phyloP scores from a whole-genome alignment of 1,139 yeast genomes.

The Candida sp. region DNA sequence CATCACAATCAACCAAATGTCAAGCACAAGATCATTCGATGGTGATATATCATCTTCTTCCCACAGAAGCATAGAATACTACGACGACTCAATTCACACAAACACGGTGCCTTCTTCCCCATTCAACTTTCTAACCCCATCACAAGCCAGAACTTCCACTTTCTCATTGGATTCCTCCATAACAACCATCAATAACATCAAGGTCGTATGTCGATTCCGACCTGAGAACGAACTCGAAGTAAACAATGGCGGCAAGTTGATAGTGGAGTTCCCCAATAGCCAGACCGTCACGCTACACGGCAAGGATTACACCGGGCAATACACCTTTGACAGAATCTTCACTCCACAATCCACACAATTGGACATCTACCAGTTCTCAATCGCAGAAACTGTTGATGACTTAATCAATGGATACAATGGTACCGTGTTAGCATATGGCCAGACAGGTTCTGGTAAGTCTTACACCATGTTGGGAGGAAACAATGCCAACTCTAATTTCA shows the following conservation, averaged over 20 bases:
- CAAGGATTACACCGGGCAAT: slow-evolving; percentile 40
- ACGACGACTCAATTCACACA: slow-evolving; percentile 6
- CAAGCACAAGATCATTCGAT: slow-evolving; percentile 4
- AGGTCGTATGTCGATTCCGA: slow-evolving; percentile 69
- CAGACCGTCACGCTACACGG: slow-evolving; percentile 30
- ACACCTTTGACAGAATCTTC: slow-evolving; percentile 74
- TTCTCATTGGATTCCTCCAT: slow-evolving; percentile 1
- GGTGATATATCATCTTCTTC: slow-evolving; percentile 4
- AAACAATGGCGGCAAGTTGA: slow-evolving; percentile 16
- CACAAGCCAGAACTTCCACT: slow-evolving; percentile 7
- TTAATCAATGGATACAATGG: slow-evolving; percentile 84
- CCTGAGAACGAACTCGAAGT: slow-evolving; percentile 48
- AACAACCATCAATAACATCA: slow-evolving; percentile 38
- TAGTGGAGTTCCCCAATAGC: slow-evolving; percentile 23
- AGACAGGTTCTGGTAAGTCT: slow-evolving; percentile 88
- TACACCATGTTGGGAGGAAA: slow-evolving; percentile 79
- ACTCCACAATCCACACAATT: slow-evolving; percentile 51
- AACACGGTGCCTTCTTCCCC: slow-evolving; percentile 1
- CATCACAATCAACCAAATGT: not conserved
- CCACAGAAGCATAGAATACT: slow-evolving; percentile 7
- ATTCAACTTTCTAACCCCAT: slow-evolving; percentile 8
- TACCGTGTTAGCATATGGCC: slow-evolving; percentile 87
- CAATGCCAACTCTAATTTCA: not conserved
- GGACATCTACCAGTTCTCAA: slow-evolving; percentile 67
- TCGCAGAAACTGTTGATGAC: slow-evolving; percentile 65